Evolutionary conservation across 805 yeast species (phyloP).

Genomic region (Scheffersomyces amazonensis): DNA sequence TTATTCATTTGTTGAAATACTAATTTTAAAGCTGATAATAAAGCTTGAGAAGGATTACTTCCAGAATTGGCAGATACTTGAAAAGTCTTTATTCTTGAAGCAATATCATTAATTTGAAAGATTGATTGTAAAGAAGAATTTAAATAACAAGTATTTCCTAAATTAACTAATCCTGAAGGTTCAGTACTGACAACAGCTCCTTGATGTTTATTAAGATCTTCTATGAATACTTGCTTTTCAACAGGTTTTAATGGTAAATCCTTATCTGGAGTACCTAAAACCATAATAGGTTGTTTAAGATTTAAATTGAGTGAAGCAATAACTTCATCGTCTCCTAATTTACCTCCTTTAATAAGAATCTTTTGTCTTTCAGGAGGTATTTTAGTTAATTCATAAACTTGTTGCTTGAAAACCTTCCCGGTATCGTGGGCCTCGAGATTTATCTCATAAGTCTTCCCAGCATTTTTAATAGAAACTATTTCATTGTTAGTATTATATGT

Average conservation of each 20-base stretch:
- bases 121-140: conserved; percentile 67
- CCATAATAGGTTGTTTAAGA: conserved; percentile 71
- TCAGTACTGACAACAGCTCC: conserved; percentile 35
- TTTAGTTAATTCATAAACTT: conserved; percentile 68
- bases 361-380: conserved; percentile 91
- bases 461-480: conserved; percentile 34
- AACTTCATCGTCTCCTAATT: conserved; percentile 67
- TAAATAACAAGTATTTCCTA: conserved; percentile 78
- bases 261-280: conserved; percentile 85
- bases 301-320: conserved; percentile 55
- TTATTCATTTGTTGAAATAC: conserved; percentile 45
- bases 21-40: conserved; percentile 36
- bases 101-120: conserved; percentile 43
- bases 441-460: conserved; percentile 40
- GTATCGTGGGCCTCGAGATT: conserved; percentile 49
- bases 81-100: conserved; percentile 22
- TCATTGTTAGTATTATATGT: conserved; percentile 6
- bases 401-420: conserved; percentile 63
- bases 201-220: conserved; percentile 57
- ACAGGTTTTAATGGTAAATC: conserved; percentile 53
- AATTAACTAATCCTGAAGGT: conserved; percentile 66
- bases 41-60: conserved; percentile 12
- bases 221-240: conserved; percentile 57
- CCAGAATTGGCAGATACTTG: conserved; percentile 8
- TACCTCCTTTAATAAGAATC: conserved; percentile 86